Percentiles rank a stretch among this genome's conserved stretches.
These are phyloP conservation scores for Dioszegia hungarica DNA, from an alignment of 768 basidiomycete genomes.

Conservation along the genomic window DNA sequence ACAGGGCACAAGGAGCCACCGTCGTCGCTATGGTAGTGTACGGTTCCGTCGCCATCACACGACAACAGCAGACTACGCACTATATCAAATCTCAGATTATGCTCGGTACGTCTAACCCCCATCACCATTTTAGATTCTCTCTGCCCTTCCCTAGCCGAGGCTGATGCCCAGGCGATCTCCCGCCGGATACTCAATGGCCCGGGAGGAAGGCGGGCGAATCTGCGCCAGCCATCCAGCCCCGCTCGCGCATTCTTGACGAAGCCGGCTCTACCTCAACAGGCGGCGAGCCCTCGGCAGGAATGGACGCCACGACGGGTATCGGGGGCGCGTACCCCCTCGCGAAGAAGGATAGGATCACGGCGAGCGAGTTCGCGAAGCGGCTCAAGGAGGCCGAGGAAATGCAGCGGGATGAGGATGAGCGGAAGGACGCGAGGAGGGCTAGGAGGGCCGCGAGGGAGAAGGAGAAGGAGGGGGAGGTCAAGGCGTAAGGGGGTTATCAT, in stretches of 20 bases:
- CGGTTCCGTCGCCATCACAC: conserved; percentile 30
- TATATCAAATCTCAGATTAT: conserved; percentile 26
- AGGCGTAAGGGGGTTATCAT: too few species aligned
- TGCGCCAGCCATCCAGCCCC: background rate
- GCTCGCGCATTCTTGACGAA: background rate
- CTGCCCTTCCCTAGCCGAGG: too few species aligned
- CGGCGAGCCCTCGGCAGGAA: conserved; percentile 1
- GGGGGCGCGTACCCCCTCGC: conserved; percentile 27
- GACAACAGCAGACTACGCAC: conserved; percentile 27
- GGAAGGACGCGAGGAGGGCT: conserved; percentile 10
- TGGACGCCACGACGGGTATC: conserved; percentile 4
- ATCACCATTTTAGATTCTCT: background rate
- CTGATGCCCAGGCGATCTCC: conserved; percentile 29
- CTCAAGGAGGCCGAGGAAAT: conserved; percentile 40
- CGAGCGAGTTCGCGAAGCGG: conserved; percentile 43
- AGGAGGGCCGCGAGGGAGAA: conserved; percentile 5
- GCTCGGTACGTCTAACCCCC: conserved; percentile 16
- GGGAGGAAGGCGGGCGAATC: conserved; percentile 17
- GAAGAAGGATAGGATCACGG: conserved; percentile 30
- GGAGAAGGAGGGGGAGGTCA: background rate
- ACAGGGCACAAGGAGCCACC: conserved; percentile 45
- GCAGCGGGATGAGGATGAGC: conserved; percentile 39
- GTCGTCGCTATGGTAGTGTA: conserved; percentile 44
- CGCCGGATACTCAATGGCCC: conserved; percentile 28
- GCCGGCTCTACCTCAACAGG: background rate